A percentile compares a stretch with the other conserved stretches of the same genome.
These are phyloP conservation scores for Cokeromyces recurvatus DNA, from an alignment of 371 early-diverging fungal genomes.

Conservation along the genomic window DNA sequence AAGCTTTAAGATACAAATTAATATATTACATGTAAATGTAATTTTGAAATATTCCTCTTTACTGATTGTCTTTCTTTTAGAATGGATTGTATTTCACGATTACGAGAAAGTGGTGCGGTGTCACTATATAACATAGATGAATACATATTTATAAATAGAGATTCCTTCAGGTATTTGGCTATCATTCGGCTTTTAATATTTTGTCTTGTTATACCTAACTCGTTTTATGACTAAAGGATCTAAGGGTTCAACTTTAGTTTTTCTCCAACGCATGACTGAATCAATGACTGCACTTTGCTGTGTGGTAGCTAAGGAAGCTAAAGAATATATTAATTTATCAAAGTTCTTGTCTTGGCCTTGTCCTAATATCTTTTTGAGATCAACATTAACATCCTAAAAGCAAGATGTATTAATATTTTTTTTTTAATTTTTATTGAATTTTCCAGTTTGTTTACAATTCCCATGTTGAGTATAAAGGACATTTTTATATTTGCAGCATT, in stretches of 20 bases:
- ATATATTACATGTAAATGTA: too few species aligned
- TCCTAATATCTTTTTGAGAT: conserved; percentile 58
- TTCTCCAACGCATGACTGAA: conserved; percentile 87
- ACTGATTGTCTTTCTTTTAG: conserved; percentile 53
- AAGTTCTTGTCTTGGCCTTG: conserved; percentile 75
- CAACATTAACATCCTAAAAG: conserved; percentile 59
- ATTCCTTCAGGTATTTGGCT: too few species aligned
- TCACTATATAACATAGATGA: too few species aligned
- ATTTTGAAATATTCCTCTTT: too few species aligned
- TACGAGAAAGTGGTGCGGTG: conserved; percentile 38
- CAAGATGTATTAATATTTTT: neutral
- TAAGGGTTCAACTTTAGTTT: conserved; percentile 65
- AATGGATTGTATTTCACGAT: conserved; percentile 34
- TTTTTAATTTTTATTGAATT: neutral
- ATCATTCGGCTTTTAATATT: too few species aligned
- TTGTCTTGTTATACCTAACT: too few species aligned
- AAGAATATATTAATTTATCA: conserved; percentile 73
- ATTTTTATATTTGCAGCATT: conserved; percentile 40
- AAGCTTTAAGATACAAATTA: conserved; percentile 42
- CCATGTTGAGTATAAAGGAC: conserved; percentile 32
- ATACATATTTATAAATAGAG: too few species aligned
- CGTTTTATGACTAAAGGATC: conserved; percentile 41
- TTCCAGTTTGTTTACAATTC: conserved; percentile 25
- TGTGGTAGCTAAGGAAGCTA: conserved; percentile 80
- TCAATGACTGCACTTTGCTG: conserved; percentile 89